phyloP scores from a whole-genome alignment of 495 filamentous ascomycete species.

The Aspergillus ostianus region DNA sequence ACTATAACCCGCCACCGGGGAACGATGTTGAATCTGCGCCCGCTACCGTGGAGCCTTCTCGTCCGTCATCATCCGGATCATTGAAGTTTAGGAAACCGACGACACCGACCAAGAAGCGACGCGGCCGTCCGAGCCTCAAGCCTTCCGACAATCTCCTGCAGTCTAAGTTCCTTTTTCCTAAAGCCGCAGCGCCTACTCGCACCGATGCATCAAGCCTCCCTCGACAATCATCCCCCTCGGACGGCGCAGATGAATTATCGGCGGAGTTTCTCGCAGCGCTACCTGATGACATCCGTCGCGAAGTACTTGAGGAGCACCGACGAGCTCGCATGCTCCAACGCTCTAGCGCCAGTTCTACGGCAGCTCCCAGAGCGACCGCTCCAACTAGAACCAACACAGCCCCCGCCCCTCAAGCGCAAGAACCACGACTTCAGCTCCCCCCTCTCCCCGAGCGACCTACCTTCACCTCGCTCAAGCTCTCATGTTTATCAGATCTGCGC shows the following conservation, averaged over 20 bases:
- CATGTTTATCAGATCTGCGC: constrained; percentile 53
- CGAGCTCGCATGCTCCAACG: constrained; percentile 52
- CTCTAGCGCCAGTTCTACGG: constrained; percentile 31
- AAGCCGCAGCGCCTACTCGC: constrained; percentile 17
- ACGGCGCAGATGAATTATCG: constrained; percentile 49
- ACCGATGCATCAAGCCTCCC: background rate
- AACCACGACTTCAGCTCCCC: constrained; percentile 47
- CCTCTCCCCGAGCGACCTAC: constrained; percentile 56
- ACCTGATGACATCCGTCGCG: constrained; percentile 73
- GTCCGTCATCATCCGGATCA: constrained; percentile 36
- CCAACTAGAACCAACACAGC: constrained; percentile 36
- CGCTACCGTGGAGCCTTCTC: constrained; percentile 44
- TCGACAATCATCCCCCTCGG: constrained; percentile 7
- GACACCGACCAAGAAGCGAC: constrained; percentile 59
- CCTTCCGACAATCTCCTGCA: constrained; percentile 51
- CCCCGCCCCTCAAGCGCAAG: constrained; percentile 31
- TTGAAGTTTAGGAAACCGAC: constrained; percentile 46
- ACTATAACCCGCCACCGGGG: constrained; percentile 47
- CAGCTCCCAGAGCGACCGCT: constrained; percentile 17
- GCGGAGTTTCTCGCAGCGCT: constrained; percentile 75
- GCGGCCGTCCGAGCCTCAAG: constrained; percentile 44
- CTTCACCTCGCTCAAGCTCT: constrained; percentile 64
- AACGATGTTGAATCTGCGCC: constrained; percentile 24
- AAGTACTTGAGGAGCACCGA: constrained; percentile 72
- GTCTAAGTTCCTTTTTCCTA: constrained; percentile 58